These are phyloP conservation scores for Komagataea norvegica DNA, from an alignment of 1,139 yeast species.

Conservation along the genomic window DNA sequence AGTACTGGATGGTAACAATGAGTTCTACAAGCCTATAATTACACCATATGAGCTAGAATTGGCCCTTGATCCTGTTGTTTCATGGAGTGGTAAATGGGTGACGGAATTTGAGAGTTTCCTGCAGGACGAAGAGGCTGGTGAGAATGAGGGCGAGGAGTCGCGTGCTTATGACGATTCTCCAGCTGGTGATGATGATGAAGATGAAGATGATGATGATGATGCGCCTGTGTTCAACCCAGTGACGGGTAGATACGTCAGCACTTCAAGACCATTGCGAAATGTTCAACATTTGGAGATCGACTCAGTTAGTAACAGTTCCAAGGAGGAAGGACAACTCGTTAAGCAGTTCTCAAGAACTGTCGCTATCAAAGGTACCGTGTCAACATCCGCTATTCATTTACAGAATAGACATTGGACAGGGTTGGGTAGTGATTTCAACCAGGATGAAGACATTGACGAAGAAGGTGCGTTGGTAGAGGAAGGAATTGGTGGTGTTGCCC, in stretches of 20 bases:
- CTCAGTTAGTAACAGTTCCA: slow-evolving; percentile 24
- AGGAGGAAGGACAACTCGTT: slow-evolving; percentile 41
- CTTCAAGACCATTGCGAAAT: slow-evolving; percentile 70
- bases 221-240: slow-evolving; percentile 89
- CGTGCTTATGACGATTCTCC: not conserved
- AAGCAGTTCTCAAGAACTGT: slow-evolving; percentile 57
- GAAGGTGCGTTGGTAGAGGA: slow-evolving; percentile 73
- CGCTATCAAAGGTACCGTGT: slow-evolving; percentile 69
- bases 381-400: slow-evolving; percentile 79
- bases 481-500: slow-evolving; percentile 83
- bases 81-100: slow-evolving; percentile 94
- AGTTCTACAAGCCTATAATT: slow-evolving; percentile 83
- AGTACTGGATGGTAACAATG: slow-evolving; percentile 68
- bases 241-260: slow-evolving; percentile 67
- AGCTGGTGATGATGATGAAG: slow-evolving; percentile 6
- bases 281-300: slow-evolving; percentile 61
- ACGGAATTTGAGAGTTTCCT: slow-evolving; percentile 53
- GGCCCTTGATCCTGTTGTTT: slow-evolving; percentile 68
- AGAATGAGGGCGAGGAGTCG: slow-evolving; percentile 23
- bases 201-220: slow-evolving; percentile 32
- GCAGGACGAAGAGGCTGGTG: slow-evolving; percentile 28
- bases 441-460: slow-evolving; percentile 40
- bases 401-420: slow-evolving; percentile 86
- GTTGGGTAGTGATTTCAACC: slow-evolving; percentile 73
- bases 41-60: slow-evolving; percentile 88